These are phyloP conservation scores for Kluyveromyces sp. DNA, from an alignment of 1,139 yeast genomes.

Conservation along the genomic window DNA sequence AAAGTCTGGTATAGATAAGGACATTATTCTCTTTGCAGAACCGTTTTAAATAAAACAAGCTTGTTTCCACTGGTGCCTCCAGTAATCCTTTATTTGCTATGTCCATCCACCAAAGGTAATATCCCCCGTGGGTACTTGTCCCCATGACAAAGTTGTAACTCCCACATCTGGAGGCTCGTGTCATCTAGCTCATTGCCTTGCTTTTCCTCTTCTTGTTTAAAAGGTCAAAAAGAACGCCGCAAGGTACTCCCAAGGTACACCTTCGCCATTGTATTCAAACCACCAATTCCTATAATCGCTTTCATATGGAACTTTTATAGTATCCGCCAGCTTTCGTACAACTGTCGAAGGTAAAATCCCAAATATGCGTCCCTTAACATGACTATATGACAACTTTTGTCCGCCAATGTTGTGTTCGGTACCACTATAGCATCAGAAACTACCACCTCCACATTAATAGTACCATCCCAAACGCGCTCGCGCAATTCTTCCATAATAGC, in stretches of 20 bases:
- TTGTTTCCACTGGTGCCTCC: slow-evolving; percentile 77
- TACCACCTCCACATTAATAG: slow-evolving; percentile 36
- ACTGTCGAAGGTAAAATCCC: slow-evolving; percentile 41
- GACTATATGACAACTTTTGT: slow-evolving; percentile 13
- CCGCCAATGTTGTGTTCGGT: slow-evolving; percentile 8
- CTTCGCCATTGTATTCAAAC: slow-evolving; percentile 59
- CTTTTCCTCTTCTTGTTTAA: slow-evolving; percentile 21
- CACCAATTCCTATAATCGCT: slow-evolving; percentile 43
- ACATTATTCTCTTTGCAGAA: slow-evolving; percentile 67
- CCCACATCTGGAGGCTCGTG: slow-evolving; percentile 39
- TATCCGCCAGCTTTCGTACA: slow-evolving; percentile 38
- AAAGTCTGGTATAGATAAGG: slow-evolving; percentile 55
- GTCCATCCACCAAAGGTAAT: slow-evolving; percentile 36
- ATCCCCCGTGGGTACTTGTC: slow-evolving; percentile 46
- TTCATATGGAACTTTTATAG: slow-evolving; percentile 30
- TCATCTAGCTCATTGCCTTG: slow-evolving; percentile 1
- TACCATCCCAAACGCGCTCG: slow-evolving; percentile 47
- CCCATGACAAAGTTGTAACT: slow-evolving; percentile 37
- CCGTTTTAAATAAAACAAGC: slow-evolving; percentile 68
- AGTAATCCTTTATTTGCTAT: slow-evolving; percentile 40
- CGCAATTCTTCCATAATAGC: slow-evolving; percentile 30
- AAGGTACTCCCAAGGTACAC: slow-evolving; percentile 69
- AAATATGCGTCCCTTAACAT: slow-evolving; percentile 49
- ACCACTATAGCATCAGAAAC: slow-evolving; percentile 17
- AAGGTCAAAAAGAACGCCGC: slow-evolving; percentile 62